Conservation (phyloP, 257 asterid species). For the Jacaranda mimosifolia region DNA sequence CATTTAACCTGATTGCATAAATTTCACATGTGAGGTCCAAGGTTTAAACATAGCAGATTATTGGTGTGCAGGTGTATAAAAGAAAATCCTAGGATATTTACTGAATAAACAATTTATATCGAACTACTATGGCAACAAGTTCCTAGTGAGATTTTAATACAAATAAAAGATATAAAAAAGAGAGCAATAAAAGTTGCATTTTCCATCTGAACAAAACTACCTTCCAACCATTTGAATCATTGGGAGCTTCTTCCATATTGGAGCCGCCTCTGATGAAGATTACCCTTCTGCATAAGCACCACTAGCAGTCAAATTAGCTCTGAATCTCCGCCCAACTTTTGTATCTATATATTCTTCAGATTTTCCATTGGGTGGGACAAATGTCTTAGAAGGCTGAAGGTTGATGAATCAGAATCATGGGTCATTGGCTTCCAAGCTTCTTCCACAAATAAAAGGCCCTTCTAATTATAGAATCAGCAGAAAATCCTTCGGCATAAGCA, state of each 20-base stretch:
- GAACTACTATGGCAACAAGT: no score
- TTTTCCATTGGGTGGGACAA: not conserved
- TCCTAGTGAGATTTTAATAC: not conserved
- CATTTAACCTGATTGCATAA: no score
- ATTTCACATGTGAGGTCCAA: no score
- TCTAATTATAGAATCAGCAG: constrained; percentile 86
- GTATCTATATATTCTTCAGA: not conserved
- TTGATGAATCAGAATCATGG: not conserved
- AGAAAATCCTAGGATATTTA: no score
- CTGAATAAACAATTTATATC: no score
- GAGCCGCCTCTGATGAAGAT: constrained; percentile 43
- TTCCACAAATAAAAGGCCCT: constrained; percentile 82
- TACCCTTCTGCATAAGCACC: constrained; percentile 52
- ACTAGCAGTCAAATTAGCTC: constrained; percentile 50
- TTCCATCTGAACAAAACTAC: constrained; percentile 15
- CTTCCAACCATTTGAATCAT: constrained; percentile 17
- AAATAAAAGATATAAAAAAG: not conserved
- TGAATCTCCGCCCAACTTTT: constrained; percentile 39
- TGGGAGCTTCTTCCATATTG: constrained; percentile 55
- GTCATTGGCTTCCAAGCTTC: constrained; percentile 69
- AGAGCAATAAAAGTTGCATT: not conserved
- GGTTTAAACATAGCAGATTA: no score
- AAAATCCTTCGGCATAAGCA: constrained; percentile 96
- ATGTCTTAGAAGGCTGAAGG: not conserved
- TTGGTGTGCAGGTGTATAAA: no score